Conservation (phyloP, 768 basidiomycete genomes). For the Tylopilus balloui region DNA sequence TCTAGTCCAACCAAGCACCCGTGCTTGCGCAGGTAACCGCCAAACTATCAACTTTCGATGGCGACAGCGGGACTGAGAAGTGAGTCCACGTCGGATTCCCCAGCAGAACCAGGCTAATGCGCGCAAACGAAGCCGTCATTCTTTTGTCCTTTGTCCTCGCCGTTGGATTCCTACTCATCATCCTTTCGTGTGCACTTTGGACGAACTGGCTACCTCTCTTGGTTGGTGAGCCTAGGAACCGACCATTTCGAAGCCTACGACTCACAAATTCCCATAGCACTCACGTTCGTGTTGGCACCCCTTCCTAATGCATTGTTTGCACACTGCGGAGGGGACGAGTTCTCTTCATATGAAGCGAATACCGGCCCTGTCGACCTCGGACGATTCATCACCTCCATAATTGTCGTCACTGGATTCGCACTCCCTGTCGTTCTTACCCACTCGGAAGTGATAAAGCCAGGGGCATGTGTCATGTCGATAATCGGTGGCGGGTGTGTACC, state of each 20-base stretch:
- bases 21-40: constrained; percentile 1
- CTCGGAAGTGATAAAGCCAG: constrained; percentile 77
- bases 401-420: constrained; percentile 92
- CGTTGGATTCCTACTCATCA: constrained; percentile 95
- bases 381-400: constrained; percentile 85
- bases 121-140: constrained; percentile 69
- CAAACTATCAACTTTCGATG: constrained; percentile 35
- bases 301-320: constrained; percentile 92
- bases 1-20: background rate
- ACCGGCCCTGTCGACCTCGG: constrained; percentile 82
- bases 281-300: constrained; percentile 93
- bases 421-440: constrained; percentile 90
- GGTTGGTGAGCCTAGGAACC: constrained; percentile 64
- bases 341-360: constrained; percentile 69
- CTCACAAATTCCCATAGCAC: constrained; percentile 44
- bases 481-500: constrained; percentile 73
- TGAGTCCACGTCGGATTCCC: constrained; percentile 29
- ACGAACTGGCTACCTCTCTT: constrained; percentile 95
- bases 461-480: constrained; percentile 92
- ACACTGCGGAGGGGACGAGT: constrained; percentile 90
- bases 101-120: background rate
- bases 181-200: constrained; percentile 95
- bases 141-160: constrained; percentile 96
- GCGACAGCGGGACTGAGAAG: constrained; percentile 68
- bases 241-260: background rate